A percentile compares a stretch with the other conserved stretches of the same genome.
phyloP scores from a whole-genome alignment of 805 yeast genomes.

The Starmerella asiatica region DNA sequence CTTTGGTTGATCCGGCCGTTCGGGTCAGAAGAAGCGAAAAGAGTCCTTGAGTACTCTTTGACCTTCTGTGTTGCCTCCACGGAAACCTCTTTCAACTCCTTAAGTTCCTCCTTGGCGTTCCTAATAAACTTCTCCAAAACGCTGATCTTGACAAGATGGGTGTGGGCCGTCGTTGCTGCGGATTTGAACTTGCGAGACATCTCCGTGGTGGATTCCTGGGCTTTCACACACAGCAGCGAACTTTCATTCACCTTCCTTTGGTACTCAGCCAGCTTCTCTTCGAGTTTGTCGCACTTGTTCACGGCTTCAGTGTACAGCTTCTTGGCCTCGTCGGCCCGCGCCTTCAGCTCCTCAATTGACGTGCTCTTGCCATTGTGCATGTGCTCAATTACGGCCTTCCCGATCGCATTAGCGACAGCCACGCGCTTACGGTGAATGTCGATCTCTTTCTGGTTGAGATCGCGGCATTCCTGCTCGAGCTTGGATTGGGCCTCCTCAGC shows the following conservation, averaged over 20 bases:
- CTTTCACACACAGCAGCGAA: background rate
- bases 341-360: no score
- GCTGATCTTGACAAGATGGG: conserved; percentile 2
- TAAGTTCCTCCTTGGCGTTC: background rate
- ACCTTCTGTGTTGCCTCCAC: background rate
- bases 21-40: no score
- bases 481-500: no score
- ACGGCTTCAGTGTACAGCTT: background rate
- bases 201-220: background rate
- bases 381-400: no score
- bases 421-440: no score
- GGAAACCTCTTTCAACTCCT: background rate
- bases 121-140: background rate
- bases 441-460: no score
- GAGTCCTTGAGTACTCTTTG: no score
- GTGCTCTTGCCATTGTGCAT: no score
- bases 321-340: background rate
- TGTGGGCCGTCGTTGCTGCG: background rate
- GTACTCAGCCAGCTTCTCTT: background rate
- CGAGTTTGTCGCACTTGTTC: background rate
- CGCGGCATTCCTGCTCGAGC: no score
- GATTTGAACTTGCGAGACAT: background rate
- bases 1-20: background rate
- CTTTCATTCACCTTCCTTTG: background rate
- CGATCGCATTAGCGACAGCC: no score